Evolutionary conservation across 805 yeast species (phyloP), one percentile per base, ranked within the genome.

Genomic region (Nakazawaea sp.): DNA sequence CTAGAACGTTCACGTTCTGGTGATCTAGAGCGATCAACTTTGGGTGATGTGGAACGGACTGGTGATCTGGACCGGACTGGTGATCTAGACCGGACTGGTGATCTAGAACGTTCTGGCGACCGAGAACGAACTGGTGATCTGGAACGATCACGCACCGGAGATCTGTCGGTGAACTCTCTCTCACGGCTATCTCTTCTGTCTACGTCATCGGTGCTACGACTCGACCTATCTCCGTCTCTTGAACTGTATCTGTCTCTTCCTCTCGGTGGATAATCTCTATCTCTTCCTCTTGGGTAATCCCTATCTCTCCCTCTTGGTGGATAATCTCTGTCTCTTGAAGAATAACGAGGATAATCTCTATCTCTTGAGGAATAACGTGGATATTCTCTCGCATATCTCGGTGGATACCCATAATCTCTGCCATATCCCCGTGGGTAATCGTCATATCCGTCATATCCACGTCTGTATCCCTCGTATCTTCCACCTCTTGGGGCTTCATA

Each of bases 111-210:
- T n/a, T n/a, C n/a, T n/a, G 34, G 40, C 15, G 19, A 21, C 10
- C 35, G 36, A 21, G 33, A 35, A n/a, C 55, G 48, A 40, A 44
- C 43, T 44, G 59, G 59, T 17, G 55, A 50, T 51, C 58, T 53
- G 12, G 58, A 52, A 32, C 50, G 40, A 31, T 41, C 46, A 26
- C 36, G 40, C 15, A 24, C 28, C 10, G 38, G 36, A 21, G 33
- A 35, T 34, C 42, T 40, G 30, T 32, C 33, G 13, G 27, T 43
- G 42, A 13, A 34, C 43, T n/a, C 40, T 20, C 44, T 40, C 12
- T 31, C 41, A 20, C 37, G 25, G 18, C 36, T 37, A 26, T 40
- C 45, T 35, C 51, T 45, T 41, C 47, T 39, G 7, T 37, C 44
- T 5, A 38, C 51, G 25, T 42, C 51, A 24, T 31, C 7, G 24